These are phyloP conservation scores for Candida easanensis DNA, from an alignment of 805 yeast genomes.

Conservation along the genomic window DNA sequence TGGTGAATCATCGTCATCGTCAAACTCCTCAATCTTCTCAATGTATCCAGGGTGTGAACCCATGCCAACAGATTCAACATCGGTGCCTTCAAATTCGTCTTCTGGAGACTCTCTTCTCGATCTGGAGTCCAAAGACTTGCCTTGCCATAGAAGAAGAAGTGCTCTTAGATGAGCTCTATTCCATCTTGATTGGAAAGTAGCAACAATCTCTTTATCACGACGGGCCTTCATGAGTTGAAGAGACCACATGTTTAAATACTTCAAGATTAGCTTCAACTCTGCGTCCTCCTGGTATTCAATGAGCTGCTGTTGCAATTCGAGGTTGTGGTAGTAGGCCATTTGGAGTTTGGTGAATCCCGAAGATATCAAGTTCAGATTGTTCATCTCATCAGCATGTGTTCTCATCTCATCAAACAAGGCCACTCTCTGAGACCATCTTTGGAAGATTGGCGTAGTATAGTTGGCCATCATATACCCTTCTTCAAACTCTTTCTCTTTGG, in stretches of 20 bases:
- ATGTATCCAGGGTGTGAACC: neutral
- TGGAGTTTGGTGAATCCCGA: slow-evolving; percentile 27
- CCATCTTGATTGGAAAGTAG: slow-evolving; percentile 36
- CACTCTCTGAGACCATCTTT: slow-evolving; percentile 18
- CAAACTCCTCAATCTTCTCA: neutral
- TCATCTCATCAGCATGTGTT: slow-evolving; percentile 24
- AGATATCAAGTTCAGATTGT: slow-evolving; percentile 23
- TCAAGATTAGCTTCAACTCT: slow-evolving; percentile 23
- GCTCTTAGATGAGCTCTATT: slow-evolving; percentile 38
- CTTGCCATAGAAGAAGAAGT: slow-evolving; percentile 34
- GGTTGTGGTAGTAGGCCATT: slow-evolving; percentile 12
- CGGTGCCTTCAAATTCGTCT: neutral
- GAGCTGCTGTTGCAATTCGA: slow-evolving; percentile 18
- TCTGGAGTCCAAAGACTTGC: slow-evolving; percentile 8
- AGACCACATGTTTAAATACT: slow-evolving; percentile 33
- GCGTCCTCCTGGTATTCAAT: slow-evolving; percentile 24
- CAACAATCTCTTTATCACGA: slow-evolving; percentile 34
- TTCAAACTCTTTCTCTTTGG: neutral
- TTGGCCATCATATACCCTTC: neutral
- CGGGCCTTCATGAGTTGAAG: slow-evolving; percentile 31
- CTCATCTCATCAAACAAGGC: slow-evolving; percentile 13
- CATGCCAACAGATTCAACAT: neutral
- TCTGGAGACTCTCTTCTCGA: neutral
- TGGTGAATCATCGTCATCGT: slow-evolving; percentile 24
- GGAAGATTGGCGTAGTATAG: slow-evolving; percentile 8